Conservation (phyloP, 169 alveolate species). For the Cryptosporidium parvum region DNA sequence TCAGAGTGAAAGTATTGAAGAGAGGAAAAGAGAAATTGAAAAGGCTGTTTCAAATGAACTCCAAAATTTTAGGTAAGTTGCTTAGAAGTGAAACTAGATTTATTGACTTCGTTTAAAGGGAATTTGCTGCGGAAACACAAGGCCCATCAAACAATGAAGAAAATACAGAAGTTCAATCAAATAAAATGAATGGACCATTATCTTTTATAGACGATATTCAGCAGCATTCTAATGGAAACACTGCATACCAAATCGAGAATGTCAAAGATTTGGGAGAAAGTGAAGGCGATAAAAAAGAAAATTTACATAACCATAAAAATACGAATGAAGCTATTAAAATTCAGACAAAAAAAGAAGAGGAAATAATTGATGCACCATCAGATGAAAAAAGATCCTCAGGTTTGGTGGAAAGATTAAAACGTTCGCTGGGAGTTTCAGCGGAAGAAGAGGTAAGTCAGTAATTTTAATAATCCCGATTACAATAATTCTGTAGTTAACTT, state of each 20-base stretch:
- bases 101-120: neutral
- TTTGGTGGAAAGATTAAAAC: conserved; percentile 37
- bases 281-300: neutral
- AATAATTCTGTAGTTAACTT: neutral
- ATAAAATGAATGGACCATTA: conserved; percentile 48
- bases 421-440: conserved; percentile 31
- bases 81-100: neutral
- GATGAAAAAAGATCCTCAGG: conserved; percentile 6
- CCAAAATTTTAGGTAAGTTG: conserved; percentile 44
- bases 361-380: conserved; percentile 49
- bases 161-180: neutral
- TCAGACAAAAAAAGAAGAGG: neutral
- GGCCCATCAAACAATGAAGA: neutral
- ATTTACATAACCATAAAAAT: neutral
- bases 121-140: neutral
- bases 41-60: conserved; percentile 46
- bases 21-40: conserved; percentile 23
- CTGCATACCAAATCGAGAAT: neutral
- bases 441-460: conserved; percentile 28
- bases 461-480: neutral
- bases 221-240: neutral
- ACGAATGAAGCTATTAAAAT: neutral
- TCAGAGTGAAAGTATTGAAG: conserved; percentile 8
- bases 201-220: conserved; percentile 27
- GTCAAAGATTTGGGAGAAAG: neutral